Evolutionary conservation across 1,284 basidiomycete genomes (phyloP).

Genomic region (Rhodotorula sp.): DNA sequence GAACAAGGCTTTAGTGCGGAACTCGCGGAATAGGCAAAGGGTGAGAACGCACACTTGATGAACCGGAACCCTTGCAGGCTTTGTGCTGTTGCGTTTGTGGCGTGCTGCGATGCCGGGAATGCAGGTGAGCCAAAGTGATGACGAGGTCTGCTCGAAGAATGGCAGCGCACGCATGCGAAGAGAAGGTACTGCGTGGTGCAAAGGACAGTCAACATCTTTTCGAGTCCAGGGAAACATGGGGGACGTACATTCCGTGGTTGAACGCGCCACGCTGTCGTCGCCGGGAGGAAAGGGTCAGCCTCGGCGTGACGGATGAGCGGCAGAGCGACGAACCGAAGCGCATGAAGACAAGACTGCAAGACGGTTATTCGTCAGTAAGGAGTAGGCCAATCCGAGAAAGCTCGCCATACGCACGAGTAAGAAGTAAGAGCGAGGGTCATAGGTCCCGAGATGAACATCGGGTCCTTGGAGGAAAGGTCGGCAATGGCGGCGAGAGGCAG

Average conservation of each 20-base stretch:
- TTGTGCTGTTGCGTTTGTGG: slow-evolving; percentile 85
- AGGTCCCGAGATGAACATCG: slow-evolving; percentile 88
- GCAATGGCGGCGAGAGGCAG: slow-evolving; percentile 85
- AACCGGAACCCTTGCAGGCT: slow-evolving; percentile 76
- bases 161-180: slow-evolving; percentile 66
- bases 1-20: neutral
- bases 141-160: too few relatives aligned
- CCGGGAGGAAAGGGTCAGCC: slow-evolving; percentile 49
- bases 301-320: slow-evolving; percentile 45
- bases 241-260: slow-evolving; percentile 72
- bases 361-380: neutral
- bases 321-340: slow-evolving; percentile 66
- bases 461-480: slow-evolving; percentile 79
- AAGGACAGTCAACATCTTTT: slow-evolving; percentile 44
- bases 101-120: slow-evolving; percentile 54
- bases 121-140: neutral
- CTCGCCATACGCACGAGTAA: slow-evolving; percentile 75
- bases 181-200: slow-evolving; percentile 57
- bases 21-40: too few relatives aligned
- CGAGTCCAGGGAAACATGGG: too few relatives aligned
- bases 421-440: slow-evolving; percentile 86
- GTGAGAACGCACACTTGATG: slow-evolving; percentile 58
- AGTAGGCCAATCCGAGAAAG: neutral
- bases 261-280: slow-evolving; percentile 65
- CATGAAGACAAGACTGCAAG: slow-evolving; percentile 80